Evolutionary conservation across 176 grass and related monocot genomes (phyloP).

Genomic region (Musa beccarii): DNA sequence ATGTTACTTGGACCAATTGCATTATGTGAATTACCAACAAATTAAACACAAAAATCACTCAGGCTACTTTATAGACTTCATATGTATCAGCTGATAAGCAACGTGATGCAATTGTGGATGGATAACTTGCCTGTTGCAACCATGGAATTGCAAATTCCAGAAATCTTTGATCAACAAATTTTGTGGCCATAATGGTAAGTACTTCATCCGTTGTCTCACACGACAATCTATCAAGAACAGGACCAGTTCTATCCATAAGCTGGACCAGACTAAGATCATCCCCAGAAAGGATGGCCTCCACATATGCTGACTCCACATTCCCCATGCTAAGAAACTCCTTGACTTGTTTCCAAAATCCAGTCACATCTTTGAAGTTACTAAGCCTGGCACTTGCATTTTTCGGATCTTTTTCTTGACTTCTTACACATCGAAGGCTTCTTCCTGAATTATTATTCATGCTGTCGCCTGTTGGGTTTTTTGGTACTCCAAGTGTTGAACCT

Average conservation of each 20-base stretch:
- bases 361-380: slow-evolving; percentile 8
- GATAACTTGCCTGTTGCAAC: slow-evolving; percentile 68
- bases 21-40: too few relatives aligned
- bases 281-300: slow-evolving; percentile 45
- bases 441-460: slow-evolving; percentile 15
- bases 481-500: slow-evolving; percentile 1
- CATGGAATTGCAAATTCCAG: slow-evolving; percentile 54
- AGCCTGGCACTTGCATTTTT: slow-evolving; percentile 8
- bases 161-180: slow-evolving; percentile 57
- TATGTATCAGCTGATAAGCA: background rate
- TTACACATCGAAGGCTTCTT: slow-evolving; percentile 4
- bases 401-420: slow-evolving; percentile 4
- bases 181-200: slow-evolving; percentile 15
- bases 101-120: background rate
- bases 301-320: slow-evolving; percentile 63
- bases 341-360: slow-evolving; percentile 21
- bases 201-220: slow-evolving; percentile 52
- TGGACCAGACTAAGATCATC: slow-evolving; percentile 49
- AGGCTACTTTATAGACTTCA: background rate
- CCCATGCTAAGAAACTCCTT: slow-evolving; percentile 33
- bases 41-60: too few relatives aligned
- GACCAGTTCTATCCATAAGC: slow-evolving; percentile 89
- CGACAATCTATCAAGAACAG: slow-evolving; percentile 69
- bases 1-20: too few relatives aligned
- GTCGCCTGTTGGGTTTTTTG: slow-evolving; percentile 9